A percentile compares a stretch with the other conserved stretches of the same genome.
phyloP scores from a whole-genome alignment of 2,329 filamentous ascomycete genomes.

The Colletotrichum tropicale region DNA sequence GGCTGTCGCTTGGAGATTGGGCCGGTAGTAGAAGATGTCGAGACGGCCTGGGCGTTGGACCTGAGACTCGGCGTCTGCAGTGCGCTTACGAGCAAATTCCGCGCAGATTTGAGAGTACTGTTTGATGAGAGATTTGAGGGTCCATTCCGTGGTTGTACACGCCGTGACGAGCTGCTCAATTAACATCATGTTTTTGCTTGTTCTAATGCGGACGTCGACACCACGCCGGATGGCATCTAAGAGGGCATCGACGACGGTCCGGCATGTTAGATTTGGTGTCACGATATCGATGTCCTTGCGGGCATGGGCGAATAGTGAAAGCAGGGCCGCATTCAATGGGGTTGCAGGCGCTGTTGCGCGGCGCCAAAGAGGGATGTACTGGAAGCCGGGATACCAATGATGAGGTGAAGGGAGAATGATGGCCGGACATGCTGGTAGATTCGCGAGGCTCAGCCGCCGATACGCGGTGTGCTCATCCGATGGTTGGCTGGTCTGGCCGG shows the following conservation, averaged over 20 bases:
- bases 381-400: conserved; percentile 70
- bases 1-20: conserved; percentile 33
- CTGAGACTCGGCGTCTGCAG: conserved; percentile 47
- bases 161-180: conserved; percentile 83
- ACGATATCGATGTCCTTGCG: conserved; percentile 68
- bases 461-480: conserved; percentile 9
- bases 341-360: conserved; percentile 61
- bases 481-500: not conserved
- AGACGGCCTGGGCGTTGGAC: conserved; percentile 50
- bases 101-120: conserved; percentile 47
- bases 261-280: conserved; percentile 79
- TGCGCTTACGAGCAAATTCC: conserved; percentile 4
- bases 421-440: conserved; percentile 46
- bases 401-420: conserved; percentile 78
- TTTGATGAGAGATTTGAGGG: conserved; percentile 63
- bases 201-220: conserved; percentile 71
- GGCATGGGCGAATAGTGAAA: conserved; percentile 65
- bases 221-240: conserved; percentile 67
- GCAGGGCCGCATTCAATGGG: conserved; percentile 69
- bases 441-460: conserved; percentile 15
- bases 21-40: conserved; percentile 62
- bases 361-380: conserved; percentile 59
- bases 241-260: conserved; percentile 66
- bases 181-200: conserved; percentile 73
- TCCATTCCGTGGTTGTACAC: conserved; percentile 73